phyloP scores from a whole-genome alignment of 306 rosid genomes.

The Mucuna pruriens region DNA sequence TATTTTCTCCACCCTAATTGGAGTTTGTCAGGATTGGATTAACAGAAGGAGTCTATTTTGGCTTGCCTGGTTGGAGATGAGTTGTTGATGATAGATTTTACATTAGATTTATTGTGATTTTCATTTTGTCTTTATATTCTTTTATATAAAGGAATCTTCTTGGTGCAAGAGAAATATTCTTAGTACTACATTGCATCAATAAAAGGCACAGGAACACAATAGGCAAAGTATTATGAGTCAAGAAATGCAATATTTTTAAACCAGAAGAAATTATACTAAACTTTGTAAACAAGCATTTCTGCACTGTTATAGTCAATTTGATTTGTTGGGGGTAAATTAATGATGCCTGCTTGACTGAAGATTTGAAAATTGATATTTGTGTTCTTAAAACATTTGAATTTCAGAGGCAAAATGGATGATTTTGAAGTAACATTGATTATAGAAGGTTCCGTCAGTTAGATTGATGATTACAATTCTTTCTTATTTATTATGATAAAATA shows the following conservation, averaged over 20 bases:
- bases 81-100: slow-evolving; percentile 1
- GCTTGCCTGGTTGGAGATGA: slow-evolving; percentile 10
- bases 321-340: background rate
- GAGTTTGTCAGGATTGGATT: background rate
- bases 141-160: background rate
- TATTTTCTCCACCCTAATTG: slow-evolving; percentile 4
- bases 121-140: background rate
- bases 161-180: background rate
- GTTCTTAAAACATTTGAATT: background rate
- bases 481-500: background rate
- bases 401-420: background rate
- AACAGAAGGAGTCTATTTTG: background rate
- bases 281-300: background rate
- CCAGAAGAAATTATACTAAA: background rate
- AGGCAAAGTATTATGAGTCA: background rate
- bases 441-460: background rate
- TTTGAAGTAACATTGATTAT: background rate
- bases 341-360: background rate
- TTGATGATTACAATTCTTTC: background rate
- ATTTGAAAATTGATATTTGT: background rate
- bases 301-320: background rate
- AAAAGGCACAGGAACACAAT: background rate
- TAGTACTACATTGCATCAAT: background rate
- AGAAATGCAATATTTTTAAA: background rate
- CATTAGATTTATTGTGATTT: background rate